These are phyloP conservation scores for Leccinum barrowsii DNA, from an alignment of 768 basidiomycete genomes.

Conservation along the genomic window DNA sequence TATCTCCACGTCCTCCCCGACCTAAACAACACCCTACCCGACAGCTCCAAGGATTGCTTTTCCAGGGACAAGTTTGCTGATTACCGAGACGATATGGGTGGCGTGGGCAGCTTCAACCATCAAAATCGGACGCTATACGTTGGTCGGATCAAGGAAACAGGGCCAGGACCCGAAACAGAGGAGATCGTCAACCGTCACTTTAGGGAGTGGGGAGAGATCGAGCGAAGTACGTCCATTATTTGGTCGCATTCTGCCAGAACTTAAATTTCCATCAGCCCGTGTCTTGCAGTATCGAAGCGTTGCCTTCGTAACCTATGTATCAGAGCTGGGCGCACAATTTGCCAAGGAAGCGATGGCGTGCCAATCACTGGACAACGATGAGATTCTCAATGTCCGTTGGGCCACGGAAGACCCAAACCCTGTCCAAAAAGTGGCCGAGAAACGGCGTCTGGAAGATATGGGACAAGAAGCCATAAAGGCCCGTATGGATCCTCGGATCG, in stretches of 20 bases:
- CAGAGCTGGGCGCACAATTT: constrained; percentile 86
- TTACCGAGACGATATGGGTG: constrained; percentile 99
- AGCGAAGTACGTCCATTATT: constrained; percentile 63
- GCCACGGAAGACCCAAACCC: constrained; percentile 99
- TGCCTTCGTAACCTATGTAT: constrained; percentile 93
- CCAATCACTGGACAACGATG: constrained; percentile 95
- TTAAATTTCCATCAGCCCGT: constrained; percentile 52
- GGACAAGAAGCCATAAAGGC: constrained; percentile 86
- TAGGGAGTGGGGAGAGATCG: constrained; percentile 92
- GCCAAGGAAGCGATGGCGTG: constrained; percentile 99
- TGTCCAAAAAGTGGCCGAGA: constrained; percentile 80
- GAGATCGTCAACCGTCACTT: constrained; percentile 90
- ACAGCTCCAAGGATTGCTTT: constrained; percentile 95
- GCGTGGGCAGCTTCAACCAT: constrained; percentile 93
- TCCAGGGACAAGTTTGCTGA: constrained; percentile 95
- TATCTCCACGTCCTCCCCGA: constrained; percentile 90
- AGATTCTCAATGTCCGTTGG: constrained; percentile 98
- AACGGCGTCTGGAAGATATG: constrained; percentile 74
- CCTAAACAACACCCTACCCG: constrained; percentile 64
- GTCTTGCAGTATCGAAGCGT: constrained; percentile 93
- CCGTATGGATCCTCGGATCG: constrained; percentile 80
- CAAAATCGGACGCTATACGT: constrained; percentile 95
- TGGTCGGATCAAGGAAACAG: constrained; percentile 90
- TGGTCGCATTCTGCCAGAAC: not conserved
- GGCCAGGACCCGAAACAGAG: constrained; percentile 85